phyloP scores from a whole-genome alignment of 1,284 basidiomycete genomes.

The Boletellus deceptivus region DNA sequence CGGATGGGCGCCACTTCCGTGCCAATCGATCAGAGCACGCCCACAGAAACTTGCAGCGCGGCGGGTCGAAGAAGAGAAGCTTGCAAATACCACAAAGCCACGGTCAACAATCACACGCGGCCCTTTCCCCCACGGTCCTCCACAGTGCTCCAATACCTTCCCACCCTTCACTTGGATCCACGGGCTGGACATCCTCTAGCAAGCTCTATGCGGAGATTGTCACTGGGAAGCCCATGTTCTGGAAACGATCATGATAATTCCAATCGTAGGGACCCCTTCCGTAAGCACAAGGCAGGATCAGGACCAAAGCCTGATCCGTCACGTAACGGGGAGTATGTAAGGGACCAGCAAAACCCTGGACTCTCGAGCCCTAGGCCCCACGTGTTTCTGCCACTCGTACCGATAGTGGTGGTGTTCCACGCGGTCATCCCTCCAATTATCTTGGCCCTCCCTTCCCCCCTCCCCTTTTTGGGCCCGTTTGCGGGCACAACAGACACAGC shows the following conservation, averaged over 20 bases:
- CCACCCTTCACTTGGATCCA: background rate
- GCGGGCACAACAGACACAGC: slow-evolving; percentile 11
- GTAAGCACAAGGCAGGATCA: slow-evolving; percentile 1
- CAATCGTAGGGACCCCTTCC: background rate
- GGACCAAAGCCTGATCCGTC: slow-evolving; percentile 8
- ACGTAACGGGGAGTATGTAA: slow-evolving; percentile 3
- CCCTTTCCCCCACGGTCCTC: too few species aligned
- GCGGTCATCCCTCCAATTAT: too few species aligned
- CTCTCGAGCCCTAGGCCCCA: background rate
- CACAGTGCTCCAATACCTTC: background rate
- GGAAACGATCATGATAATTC: slow-evolving; percentile 2
- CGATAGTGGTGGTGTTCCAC: too few species aligned
- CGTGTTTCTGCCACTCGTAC: slow-evolving; percentile 1
- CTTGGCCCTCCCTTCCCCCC: slow-evolving; percentile 5
- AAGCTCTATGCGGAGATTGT: background rate
- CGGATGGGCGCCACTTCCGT: slow-evolving; percentile 5
- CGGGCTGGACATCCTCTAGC: background rate
- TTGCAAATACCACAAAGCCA: slow-evolving; percentile 13
- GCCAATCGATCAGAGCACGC: slow-evolving; percentile 11
- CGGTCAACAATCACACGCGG: background rate
- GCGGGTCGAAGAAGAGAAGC: too few species aligned
- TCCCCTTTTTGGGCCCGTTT: background rate
- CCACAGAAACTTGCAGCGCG: too few species aligned
- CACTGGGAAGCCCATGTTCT: background rate
- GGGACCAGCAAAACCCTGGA: background rate